Evolutionary conservation across 352 stramenopile genomes (phyloP).

Genomic region (Globisporangium spiculum): DNA sequence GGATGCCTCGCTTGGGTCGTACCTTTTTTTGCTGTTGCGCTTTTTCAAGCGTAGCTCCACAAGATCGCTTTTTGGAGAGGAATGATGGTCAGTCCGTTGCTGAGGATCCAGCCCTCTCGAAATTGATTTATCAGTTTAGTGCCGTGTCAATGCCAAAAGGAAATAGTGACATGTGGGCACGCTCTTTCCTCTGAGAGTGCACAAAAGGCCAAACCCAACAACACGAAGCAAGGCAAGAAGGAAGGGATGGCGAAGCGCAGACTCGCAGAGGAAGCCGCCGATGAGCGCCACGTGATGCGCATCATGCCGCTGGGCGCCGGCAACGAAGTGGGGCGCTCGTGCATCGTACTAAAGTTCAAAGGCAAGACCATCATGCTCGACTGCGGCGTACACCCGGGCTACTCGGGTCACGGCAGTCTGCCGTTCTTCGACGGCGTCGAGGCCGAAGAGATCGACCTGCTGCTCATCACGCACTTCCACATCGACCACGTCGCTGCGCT

Average conservation of each 20-base stretch:
- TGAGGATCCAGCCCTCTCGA: neutral
- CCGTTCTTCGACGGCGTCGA: conserved; percentile 98
- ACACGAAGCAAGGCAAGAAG: neutral
- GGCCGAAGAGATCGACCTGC: conserved; percentile 93
- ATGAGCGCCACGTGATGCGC: conserved; percentile 90
- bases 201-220: neutral
- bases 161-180: neutral
- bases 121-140: neutral
- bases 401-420: conserved; percentile 95
- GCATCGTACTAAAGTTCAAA: conserved; percentile 99
- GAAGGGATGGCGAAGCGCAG: conserved; percentile 67
- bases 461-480: conserved; percentile 99
- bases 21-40: too few species aligned
- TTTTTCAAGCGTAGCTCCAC: neutral
- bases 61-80: neutral
- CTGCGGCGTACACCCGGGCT: conserved; percentile 89
- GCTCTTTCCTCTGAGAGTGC: neutral
- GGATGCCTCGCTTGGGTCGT: too few species aligned
- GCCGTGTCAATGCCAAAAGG: neutral
- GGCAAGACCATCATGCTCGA: conserved; percentile 97
- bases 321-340: conserved; percentile 99
- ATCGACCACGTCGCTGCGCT: conserved; percentile 99
- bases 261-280: conserved; percentile 64
- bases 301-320: conserved; percentile 96
- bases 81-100: neutral